Conservation (phyloP, 148 eudicot genomes). For the Nyssa sinensis region DNA sequence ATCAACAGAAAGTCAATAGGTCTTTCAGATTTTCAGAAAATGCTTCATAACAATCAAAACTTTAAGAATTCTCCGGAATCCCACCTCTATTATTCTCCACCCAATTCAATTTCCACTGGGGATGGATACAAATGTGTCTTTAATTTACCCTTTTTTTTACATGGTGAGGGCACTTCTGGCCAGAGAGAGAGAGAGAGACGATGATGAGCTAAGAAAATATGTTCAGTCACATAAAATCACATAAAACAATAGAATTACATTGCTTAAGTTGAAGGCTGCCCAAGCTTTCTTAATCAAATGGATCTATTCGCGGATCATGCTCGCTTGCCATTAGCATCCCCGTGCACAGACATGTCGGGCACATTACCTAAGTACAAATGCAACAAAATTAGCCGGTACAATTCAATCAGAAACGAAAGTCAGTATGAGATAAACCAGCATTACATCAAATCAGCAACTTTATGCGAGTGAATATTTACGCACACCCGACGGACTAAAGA, state of each 20-base stretch:
- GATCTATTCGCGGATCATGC: slow-evolving; percentile 75
- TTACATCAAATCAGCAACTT: background rate
- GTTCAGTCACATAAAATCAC: background rate
- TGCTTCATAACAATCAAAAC: too few relatives aligned
- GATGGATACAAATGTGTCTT: background rate
- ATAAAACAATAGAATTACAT: background rate
- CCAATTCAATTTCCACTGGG: background rate
- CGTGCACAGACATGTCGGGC: slow-evolving; percentile 91
- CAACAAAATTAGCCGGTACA: background rate
- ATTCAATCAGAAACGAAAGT: background rate
- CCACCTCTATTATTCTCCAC: background rate
- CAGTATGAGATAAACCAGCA: background rate
- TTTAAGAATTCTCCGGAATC: too few relatives aligned
- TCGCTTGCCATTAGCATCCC: slow-evolving; percentile 95
- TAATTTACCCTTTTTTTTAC: too few relatives aligned
- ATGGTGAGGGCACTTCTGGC: too few relatives aligned
- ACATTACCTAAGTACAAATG: slow-evolving; percentile 64
- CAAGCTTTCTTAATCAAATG: slow-evolving; percentile 41
- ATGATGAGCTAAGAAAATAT: background rate
- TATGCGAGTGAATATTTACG: background rate
- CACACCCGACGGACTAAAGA: background rate
- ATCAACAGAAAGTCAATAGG: too few relatives aligned
- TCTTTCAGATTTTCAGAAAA: too few relatives aligned
- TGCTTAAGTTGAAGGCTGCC: background rate
- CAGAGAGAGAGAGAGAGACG: background rate